phyloP scores from a whole-genome alignment of 2,329 filamentous ascomycete genomes.

The Cladophialophora immunda region DNA sequence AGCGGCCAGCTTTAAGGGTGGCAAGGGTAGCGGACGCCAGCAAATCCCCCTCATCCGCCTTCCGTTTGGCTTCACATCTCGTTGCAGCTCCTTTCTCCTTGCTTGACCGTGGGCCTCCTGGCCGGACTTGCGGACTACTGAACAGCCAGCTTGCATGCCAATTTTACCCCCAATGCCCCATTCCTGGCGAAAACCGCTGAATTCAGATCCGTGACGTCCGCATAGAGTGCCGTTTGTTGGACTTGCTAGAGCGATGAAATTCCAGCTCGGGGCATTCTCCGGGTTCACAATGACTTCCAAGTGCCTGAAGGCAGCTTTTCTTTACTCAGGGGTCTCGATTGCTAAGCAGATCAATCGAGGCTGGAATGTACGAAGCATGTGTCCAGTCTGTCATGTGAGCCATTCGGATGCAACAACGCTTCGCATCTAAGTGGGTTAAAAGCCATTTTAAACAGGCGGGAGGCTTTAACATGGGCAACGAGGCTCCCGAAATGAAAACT shows the following conservation, averaged over 20 bases:
- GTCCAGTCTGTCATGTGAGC: too few species aligned
- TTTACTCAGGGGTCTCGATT: too few species aligned
- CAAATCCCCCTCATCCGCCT: not conserved
- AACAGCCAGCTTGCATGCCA: not conserved
- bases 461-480: too few species aligned
- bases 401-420: too few species aligned
- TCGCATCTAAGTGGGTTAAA: too few species aligned
- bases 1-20: not conserved
- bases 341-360: too few species aligned
- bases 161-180: not conserved
- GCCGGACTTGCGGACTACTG: not conserved
- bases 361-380: too few species aligned
- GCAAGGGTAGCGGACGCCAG: not conserved
- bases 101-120: too few species aligned
- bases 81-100: not conserved
- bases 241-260: not conserved
- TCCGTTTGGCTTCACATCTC: not conserved
- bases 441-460: too few species aligned
- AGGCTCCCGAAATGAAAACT: too few species aligned
- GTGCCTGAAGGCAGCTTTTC: too few species aligned
- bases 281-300: too few species aligned
- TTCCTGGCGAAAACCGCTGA: not conserved
- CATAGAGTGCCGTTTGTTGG: not conserved
- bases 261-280: not conserved
- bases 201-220: not conserved